Percentiles rank a stretch among this genome's conserved stretches.
These are phyloP conservation scores for Pseudozyma sp. DNA, from an alignment of 1,284 basidiomycete species.

Conservation along the genomic window DNA sequence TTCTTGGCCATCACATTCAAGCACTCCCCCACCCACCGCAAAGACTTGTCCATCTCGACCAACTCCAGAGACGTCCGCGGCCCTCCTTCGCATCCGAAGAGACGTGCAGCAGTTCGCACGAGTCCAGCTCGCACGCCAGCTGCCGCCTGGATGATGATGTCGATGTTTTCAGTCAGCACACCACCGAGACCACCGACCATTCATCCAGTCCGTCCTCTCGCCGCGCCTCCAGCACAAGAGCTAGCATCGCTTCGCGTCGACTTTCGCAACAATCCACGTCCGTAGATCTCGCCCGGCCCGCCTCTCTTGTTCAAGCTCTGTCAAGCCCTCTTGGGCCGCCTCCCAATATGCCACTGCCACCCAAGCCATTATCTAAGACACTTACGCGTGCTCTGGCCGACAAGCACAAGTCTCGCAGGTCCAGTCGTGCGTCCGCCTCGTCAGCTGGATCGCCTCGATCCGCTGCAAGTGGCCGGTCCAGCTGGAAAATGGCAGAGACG, in stretches of 20 bases:
- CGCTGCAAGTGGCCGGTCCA: slow-evolving; percentile 9
- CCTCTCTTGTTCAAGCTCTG: background rate
- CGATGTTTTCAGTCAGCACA: slow-evolving; percentile 24
- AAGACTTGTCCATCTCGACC: background rate
- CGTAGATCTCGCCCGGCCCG: background rate
- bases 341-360: slow-evolving; percentile 35
- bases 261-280: background rate
- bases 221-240: slow-evolving; percentile 1
- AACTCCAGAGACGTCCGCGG: background rate
- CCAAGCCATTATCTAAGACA: slow-evolving; percentile 16
- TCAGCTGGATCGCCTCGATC: slow-evolving; percentile 20
- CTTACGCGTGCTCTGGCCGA: slow-evolving; percentile 3
- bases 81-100: slow-evolving; percentile 16
- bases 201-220: slow-evolving; percentile 17
- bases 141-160: slow-evolving; percentile 18
- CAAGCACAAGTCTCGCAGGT: slow-evolving; percentile 8
- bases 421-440: slow-evolving; percentile 18
- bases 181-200: slow-evolving; percentile 12
- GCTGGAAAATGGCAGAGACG: slow-evolving; percentile 3
- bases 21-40: slow-evolving; percentile 22
- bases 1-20: slow-evolving; percentile 25
- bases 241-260: slow-evolving; percentile 9
- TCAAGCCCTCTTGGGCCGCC: slow-evolving; percentile 33
- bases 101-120: slow-evolving; percentile 20
- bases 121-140: slow-evolving; percentile 12